These are phyloP conservation scores for Akanthomyces uredinophilus DNA, from an alignment of 2,329 filamentous ascomycete genomes.

Conservation along the genomic window DNA sequence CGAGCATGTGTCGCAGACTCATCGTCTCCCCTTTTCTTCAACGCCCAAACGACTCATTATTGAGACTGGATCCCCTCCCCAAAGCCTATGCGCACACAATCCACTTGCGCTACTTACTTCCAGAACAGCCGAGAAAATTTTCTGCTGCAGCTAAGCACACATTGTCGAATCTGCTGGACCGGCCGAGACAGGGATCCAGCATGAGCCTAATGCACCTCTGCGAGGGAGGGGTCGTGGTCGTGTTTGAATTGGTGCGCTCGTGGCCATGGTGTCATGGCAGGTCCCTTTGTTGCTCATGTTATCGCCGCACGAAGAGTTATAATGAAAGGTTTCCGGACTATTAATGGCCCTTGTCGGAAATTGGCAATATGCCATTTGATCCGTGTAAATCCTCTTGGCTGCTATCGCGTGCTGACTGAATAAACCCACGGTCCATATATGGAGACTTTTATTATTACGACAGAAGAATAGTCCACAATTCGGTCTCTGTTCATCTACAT, in stretches of 20 bases:
- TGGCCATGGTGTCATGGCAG: not conserved
- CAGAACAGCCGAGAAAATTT: slow-evolving; percentile 11
- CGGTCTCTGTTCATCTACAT: not conserved
- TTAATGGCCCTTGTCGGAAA: not conserved
- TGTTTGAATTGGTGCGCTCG: not conserved
- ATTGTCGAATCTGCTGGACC: not conserved
- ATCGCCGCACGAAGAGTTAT: not conserved
- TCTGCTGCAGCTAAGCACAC: not conserved
- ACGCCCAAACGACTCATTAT: slow-evolving; percentile 7
- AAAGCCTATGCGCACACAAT: not conserved
- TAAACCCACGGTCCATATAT: not conserved
- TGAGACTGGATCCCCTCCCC: not conserved
- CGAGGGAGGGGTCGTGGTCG: not conserved
- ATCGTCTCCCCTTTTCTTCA: not conserved
- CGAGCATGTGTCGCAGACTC: slow-evolving; percentile 4
- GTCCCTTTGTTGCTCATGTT: not conserved
- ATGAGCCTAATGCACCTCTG: slow-evolving; percentile 11
- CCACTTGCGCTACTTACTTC: slow-evolving; percentile 12
- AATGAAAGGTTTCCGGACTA: not conserved
- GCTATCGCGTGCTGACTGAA: not conserved
- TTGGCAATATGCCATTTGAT: not conserved
- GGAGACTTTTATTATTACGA: not conserved
- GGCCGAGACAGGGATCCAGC: slow-evolving; percentile 6
- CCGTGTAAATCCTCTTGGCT: slow-evolving; percentile 1
- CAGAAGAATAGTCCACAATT: not conserved